A percentile compares a stretch with the other conserved stretches of the same genome.
These are phyloP conservation scores for Zostera marina DNA, from an alignment of 116 monocot species.

Conservation along the genomic window DNA sequence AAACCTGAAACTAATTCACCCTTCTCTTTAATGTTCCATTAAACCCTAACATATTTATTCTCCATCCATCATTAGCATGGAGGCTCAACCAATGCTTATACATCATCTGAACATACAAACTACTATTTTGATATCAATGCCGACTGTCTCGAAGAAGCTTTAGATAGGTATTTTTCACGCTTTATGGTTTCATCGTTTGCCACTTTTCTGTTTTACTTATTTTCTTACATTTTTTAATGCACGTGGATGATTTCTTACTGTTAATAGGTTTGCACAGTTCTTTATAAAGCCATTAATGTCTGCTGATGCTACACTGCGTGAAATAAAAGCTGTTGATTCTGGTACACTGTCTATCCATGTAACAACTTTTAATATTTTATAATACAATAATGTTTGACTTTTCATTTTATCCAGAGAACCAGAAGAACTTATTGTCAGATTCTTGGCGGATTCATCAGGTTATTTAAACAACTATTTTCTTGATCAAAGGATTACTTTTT, in stretches of 20 bases:
- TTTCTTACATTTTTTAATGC: neutral
- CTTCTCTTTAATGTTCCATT: neutral
- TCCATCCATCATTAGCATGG: slow-evolving; percentile 45
- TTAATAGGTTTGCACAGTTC: slow-evolving; percentile 73
- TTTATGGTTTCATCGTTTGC: neutral
- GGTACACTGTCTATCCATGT: neutral
- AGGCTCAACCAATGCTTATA: slow-evolving; percentile 84
- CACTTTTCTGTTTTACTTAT: neutral
- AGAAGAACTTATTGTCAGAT: slow-evolving; percentile 86
- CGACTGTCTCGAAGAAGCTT: slow-evolving; percentile 71
- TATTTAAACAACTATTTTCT: neutral
- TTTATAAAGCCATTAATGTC: slow-evolving; percentile 90
- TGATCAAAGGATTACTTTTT: neutral
- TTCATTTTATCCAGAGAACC: slow-evolving; percentile 48
- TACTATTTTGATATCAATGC: slow-evolving; percentile 83
- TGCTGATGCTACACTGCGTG: slow-evolving; percentile 77
- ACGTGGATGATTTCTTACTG: neutral
- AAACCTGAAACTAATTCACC: neutral
- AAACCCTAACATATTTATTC: neutral
- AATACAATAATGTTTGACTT: neutral
- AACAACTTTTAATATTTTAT: neutral
- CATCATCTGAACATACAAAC: slow-evolving; percentile 64
- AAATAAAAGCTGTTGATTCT: slow-evolving; percentile 73
- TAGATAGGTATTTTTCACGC: slow-evolving; percentile 53
- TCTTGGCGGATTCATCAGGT: slow-evolving; percentile 77